Evolutionary conservation across 2,329 filamentous ascomycete species (phyloP).

Genomic region (Trichoderma guizhouense): DNA sequence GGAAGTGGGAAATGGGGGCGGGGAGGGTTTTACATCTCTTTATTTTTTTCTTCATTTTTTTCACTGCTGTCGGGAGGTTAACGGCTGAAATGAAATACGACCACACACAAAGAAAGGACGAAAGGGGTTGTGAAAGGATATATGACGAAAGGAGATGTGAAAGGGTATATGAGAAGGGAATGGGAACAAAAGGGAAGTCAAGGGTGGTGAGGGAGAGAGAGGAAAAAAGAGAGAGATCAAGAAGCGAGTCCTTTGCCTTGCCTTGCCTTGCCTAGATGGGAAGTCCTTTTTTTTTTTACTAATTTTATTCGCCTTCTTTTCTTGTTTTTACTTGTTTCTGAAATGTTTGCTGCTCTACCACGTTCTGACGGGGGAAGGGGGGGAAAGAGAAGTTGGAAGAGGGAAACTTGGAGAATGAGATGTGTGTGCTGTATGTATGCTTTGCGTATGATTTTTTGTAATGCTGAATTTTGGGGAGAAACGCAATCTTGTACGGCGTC

Average conservation of each 20-base stretch:
- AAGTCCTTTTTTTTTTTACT: not conserved
- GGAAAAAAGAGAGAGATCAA: not conserved
- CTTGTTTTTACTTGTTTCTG: not conserved
- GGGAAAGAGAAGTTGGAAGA: not conserved
- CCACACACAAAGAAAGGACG: not conserved
- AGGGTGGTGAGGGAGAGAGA: not conserved
- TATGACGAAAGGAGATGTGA: not conserved
- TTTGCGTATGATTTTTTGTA: conserved; percentile 18
- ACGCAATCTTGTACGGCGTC: conserved; percentile 3
- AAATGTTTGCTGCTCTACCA: too few relatives aligned
- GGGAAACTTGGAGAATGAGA: not conserved
- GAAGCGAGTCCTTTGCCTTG: not conserved
- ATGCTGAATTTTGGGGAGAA: conserved; percentile 11
- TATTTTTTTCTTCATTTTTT: not conserved
- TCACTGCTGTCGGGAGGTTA: not conserved
- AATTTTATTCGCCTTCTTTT: conserved; percentile 5
- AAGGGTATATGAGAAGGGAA: not conserved
- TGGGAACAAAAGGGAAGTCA: not conserved
- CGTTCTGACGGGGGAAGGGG: not conserved
- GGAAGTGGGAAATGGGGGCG: not conserved
- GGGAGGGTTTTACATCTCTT: not conserved
- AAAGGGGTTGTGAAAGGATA: not conserved
- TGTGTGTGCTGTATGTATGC: conserved; percentile 3
- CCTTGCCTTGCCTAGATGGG: conserved; percentile 7
- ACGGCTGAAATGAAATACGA: conserved; percentile 10